Evolutionary conservation across 2,329 filamentous ascomycete species (phyloP).

Genomic region (Fusarium chuoi): DNA sequence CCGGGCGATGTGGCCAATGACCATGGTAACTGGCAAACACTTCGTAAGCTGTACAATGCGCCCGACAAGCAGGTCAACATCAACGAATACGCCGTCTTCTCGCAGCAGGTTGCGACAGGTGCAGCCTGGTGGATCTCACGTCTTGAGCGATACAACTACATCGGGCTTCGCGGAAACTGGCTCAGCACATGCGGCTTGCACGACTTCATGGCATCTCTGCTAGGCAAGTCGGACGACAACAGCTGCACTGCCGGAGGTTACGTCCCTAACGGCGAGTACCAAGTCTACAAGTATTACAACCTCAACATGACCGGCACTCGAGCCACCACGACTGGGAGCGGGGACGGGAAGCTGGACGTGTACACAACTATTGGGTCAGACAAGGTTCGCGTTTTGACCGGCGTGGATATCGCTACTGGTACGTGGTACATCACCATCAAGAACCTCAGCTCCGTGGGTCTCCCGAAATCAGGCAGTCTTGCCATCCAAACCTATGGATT

Average conservation of each 20-base stretch:
- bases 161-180: conserved; percentile 2
- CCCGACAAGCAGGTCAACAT: conserved; percentile 3
- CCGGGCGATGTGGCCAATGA: not conserved
- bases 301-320: not conserved
- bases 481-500: not conserved
- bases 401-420: not conserved
- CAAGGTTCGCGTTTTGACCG: not conserved
- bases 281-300: conserved; percentile 4
- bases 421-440: not conserved
- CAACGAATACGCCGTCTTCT: not conserved
- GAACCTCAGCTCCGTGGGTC: not conserved
- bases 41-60: not conserved
- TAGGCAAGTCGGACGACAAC: not conserved
- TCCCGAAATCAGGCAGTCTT: not conserved
- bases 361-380: not conserved
- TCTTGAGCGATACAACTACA: not conserved
- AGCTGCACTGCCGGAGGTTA: not conserved
- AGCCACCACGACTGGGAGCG: not conserved
- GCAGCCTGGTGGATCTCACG: not conserved
- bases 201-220: conserved; percentile 5
- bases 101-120: not conserved
- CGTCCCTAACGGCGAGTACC: not conserved
- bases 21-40: not conserved
- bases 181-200: not conserved
- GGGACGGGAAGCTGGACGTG: not conserved